These are phyloP conservation scores for Claviceps citrina DNA, from an alignment of 2,329 filamentous ascomycete species.

Conservation along the genomic window DNA sequence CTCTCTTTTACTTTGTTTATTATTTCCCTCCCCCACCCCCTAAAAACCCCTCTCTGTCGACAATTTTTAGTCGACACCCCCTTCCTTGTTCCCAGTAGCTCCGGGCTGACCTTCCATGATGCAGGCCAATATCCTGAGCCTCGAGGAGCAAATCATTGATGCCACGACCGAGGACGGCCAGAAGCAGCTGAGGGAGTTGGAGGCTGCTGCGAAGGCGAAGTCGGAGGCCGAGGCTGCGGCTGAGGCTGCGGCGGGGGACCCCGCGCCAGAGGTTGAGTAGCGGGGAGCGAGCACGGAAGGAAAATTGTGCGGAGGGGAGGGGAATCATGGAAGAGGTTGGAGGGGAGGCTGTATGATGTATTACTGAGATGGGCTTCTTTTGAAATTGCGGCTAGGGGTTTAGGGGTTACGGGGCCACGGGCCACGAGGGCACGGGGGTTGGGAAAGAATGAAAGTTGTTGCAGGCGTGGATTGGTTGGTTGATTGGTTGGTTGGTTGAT, in stretches of 20 bases:
- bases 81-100: no score
- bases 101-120: not conserved
- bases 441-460: no score
- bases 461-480: no score
- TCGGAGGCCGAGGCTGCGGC: constrained; percentile 7
- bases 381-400: no score
- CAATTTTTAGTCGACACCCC: no score
- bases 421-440: no score
- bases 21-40: not conserved
- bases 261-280: constrained; percentile 1
- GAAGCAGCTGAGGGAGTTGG: constrained; percentile 61
- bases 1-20: not conserved
- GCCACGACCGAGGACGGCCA: constrained; percentile 79
- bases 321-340: no score
- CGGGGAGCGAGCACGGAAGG: not conserved
- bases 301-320: no score
- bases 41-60: not conserved
- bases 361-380: no score
- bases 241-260: not conserved
- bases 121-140: constrained; percentile 68
- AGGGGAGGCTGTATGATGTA: no score
- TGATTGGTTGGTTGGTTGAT: no score
- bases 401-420: no score
- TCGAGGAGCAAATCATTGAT: constrained; percentile 90
- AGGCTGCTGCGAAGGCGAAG: constrained; percentile 29